Evolutionary conservation across 129 eudicot genomes (phyloP), one percentile per base, ranked within the genome.

Genomic region (Artemisia tridentata): DNA sequence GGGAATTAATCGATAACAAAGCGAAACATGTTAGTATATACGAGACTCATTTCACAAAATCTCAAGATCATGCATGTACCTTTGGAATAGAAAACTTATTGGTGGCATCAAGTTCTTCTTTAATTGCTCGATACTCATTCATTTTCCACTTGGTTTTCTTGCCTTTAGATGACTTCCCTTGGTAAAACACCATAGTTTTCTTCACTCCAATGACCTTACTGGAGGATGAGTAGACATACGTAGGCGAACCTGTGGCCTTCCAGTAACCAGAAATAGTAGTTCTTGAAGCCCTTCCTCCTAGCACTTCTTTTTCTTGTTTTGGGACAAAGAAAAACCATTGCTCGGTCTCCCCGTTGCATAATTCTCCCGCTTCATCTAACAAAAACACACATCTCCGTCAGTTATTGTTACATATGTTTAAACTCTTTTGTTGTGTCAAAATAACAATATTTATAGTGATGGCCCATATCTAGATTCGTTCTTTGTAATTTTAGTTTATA

Each of bases 261-360:
- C 97, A 91, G 74, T 88, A 88, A 18, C 97, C 97, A 6, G 84
- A 62, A 51, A 72, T 69, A 0, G 96, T 91, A 53, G 86, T 81
- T 59, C 97, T 72, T 19, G 82, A 88, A 14, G 97, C 85, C 74
- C 92, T 84, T 34, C 97, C 96, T 25, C 97, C 97, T 53, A 76
- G 85, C 1, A 84, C 97, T 63, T 91, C 97, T 68, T 86, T 74
- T 50, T 88, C 90, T 73, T 84, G 86, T 65, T 81, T 77, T 10
- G 97, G 92, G n/a, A 80, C 85, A 49, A 91, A 91, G 72, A 85
- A 91, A 73, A 88, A 91, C 97, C 97, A 91, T 29, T 91, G 96
- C 79, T 91, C 97, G 0, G 72, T 75, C 57, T 91, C 96, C 58
- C 83, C 78, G 2, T 27, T 72, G 69, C 95, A 91, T 21, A 81